Evolutionary conservation across 768 basidiomycete genomes (phyloP).

Genomic region (Porpolomopsis calyptriformis): DNA sequence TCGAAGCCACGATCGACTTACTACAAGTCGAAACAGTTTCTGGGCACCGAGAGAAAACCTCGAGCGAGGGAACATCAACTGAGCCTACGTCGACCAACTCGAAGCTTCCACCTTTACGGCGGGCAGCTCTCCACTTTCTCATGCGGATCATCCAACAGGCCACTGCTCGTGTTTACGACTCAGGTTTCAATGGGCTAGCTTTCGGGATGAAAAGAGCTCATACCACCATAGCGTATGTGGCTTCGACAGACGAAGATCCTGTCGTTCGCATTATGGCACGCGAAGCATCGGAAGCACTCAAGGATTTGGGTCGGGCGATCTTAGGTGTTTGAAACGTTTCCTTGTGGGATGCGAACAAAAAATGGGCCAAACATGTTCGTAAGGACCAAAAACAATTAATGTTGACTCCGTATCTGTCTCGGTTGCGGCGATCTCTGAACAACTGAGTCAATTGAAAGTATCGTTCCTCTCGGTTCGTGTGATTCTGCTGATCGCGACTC

Average conservation of each 20-base stretch:
- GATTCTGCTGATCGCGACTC: constrained; percentile 11
- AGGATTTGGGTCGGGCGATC: constrained; percentile 37
- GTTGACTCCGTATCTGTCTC: constrained; percentile 93
- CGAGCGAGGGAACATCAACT: constrained; percentile 3
- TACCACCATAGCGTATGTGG: constrained; percentile 58
- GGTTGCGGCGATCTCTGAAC: constrained; percentile 47
- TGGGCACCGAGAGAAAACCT: constrained; percentile 2
- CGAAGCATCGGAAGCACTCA: constrained; percentile 49
- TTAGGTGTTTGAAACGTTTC: constrained; percentile 22
- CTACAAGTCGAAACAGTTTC: constrained; percentile 48
- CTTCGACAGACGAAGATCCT: constrained; percentile 59
- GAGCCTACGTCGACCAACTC: constrained; percentile 45
- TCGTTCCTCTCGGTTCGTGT: constrained; percentile 42
- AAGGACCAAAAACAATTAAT: constrained; percentile 19
- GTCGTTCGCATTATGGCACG: constrained; percentile 68
- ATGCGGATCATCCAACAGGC: constrained; percentile 54
- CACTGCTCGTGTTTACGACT: constrained; percentile 41
- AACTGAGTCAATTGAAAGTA: constrained; percentile 79
- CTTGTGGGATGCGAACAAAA: constrained; percentile 7
- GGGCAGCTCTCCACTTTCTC: constrained; percentile 81
- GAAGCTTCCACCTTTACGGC: constrained; percentile 70
- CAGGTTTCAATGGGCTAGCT: constrained; percentile 23
- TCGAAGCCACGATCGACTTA: constrained; percentile 64
- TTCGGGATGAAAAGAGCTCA: constrained; percentile 38
- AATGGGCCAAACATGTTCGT: too few species aligned